A percentile compares a stretch with the other conserved stretches of the same genome.
These are phyloP conservation scores for Parachlorella kessleri DNA, from an alignment of 139 green algal genomes.

Conservation along the genomic window DNA sequence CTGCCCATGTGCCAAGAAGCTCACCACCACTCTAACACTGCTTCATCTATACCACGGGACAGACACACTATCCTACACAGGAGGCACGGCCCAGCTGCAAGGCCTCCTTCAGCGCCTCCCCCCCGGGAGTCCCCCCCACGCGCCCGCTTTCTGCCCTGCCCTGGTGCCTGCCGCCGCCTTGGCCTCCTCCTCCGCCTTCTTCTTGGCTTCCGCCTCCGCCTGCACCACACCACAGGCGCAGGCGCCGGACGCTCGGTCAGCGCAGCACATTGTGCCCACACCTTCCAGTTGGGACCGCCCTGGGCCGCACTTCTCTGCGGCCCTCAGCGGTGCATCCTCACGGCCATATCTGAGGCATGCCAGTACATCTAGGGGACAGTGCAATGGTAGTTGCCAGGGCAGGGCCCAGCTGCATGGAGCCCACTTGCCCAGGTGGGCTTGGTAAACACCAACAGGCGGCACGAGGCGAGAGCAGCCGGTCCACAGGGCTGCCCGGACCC, in stretches of 20 bases:
- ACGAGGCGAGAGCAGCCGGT: not conserved
- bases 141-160: slow-evolving; percentile 30
- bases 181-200: slow-evolving; percentile 27
- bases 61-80: no score
- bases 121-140: slow-evolving; percentile 44
- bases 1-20: no score
- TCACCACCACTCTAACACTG: no score
- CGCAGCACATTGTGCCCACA: not conserved
- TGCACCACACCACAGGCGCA: slow-evolving; percentile 10
- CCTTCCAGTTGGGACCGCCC: not conserved
- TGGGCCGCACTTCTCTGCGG: not conserved
- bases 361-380: no score
- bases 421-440: not conserved
- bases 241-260: not conserved
- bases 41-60: no score
- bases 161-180: slow-evolving; percentile 5
- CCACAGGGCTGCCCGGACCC: not conserved
- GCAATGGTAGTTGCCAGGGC: no score
- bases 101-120: no score
- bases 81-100: no score
- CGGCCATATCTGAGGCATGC: not conserved
- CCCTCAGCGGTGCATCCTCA: not conserved
- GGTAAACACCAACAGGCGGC: not conserved
- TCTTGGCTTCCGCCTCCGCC: slow-evolving; percentile 53
- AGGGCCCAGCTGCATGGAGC: no score